These are phyloP conservation scores for Melastoma malabathricum DNA, from an alignment of 345 rosid genomes.

Conservation along the genomic window DNA sequence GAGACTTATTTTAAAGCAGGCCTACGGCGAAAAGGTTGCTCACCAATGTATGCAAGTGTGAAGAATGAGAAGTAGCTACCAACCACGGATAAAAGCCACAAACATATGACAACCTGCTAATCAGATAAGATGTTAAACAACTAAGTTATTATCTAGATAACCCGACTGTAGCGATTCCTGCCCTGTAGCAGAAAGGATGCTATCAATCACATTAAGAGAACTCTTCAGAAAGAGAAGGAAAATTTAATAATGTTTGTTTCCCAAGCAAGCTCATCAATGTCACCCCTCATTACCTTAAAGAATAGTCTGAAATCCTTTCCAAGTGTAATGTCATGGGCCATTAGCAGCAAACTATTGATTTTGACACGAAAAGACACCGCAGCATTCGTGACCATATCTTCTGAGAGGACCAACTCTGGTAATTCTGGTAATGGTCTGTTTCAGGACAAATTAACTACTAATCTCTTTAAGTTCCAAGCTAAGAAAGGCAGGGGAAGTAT, in stretches of 20 bases:
- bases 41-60: conserved; percentile 81
- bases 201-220: too few relatives aligned
- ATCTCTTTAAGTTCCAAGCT: too few relatives aligned
- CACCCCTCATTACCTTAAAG: conserved; percentile 39
- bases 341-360: conserved; percentile 57
- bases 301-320: conserved; percentile 75
- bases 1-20: neutral
- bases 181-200: too few relatives aligned
- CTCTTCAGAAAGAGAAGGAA: too few relatives aligned
- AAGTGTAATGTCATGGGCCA: conserved; percentile 79
- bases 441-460: neutral
- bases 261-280: too few relatives aligned
- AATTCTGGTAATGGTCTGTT: conserved; percentile 37
- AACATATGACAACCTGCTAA: conserved; percentile 69
- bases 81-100: conserved; percentile 76
- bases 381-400: conserved; percentile 71
- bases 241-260: too few relatives aligned
- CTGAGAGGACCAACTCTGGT: conserved; percentile 70
- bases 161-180: neutral
- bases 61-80: conserved; percentile 77
- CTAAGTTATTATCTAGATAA: neutral
- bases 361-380: conserved; percentile 76
- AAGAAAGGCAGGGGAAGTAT: neutral
- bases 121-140: conserved; percentile 3
- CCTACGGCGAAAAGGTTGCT: conserved; percentile 13